Conservation (phyloP, 768 basidiomycete genomes). For the Mycena belliarum region DNA sequence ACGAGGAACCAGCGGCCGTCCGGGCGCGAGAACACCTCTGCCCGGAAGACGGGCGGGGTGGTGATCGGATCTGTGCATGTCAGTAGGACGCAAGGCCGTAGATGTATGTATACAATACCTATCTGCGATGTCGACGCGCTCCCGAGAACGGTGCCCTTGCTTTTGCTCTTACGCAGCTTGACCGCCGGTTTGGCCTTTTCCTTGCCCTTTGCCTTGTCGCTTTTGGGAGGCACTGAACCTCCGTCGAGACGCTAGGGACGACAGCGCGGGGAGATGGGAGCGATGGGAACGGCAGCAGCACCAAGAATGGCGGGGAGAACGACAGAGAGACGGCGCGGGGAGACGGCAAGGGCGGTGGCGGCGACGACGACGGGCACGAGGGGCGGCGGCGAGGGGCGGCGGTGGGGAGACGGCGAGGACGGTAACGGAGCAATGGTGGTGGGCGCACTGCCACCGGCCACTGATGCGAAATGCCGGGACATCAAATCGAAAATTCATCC, state of each 20-base stretch:
- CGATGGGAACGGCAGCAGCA: too few relatives aligned
- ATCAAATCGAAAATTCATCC: too few relatives aligned
- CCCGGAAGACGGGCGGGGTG: conserved; percentile 92
- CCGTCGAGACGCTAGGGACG: conserved; percentile 45
- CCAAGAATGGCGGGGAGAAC: too few relatives aligned
- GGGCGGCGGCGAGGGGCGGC: too few relatives aligned
- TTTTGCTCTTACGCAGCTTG: conserved; percentile 57
- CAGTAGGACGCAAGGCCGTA: background rate
- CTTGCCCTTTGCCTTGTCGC: conserved; percentile 58
- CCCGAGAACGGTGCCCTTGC: conserved; percentile 47
- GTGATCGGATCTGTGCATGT: conserved; percentile 49
- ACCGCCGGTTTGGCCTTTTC: conserved; percentile 56
- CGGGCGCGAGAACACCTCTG: conserved; percentile 92
- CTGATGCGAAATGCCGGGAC: too few relatives aligned
- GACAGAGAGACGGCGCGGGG: too few relatives aligned
- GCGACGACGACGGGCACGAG: too few relatives aligned
- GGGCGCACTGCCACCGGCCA: too few relatives aligned
- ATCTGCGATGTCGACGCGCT: conserved; percentile 14
- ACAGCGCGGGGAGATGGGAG: too few relatives aligned
- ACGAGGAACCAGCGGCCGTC: conserved; percentile 92
- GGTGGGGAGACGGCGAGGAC: too few relatives aligned
- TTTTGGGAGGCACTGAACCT: conserved; percentile 34
- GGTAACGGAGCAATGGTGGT: too few relatives aligned
- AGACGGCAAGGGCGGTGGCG: too few relatives aligned
- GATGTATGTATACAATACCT: background rate